phyloP scores from a whole-genome alignment of 2,329 filamentous ascomycete genomes.

The Stachybotrys elegans region DNA sequence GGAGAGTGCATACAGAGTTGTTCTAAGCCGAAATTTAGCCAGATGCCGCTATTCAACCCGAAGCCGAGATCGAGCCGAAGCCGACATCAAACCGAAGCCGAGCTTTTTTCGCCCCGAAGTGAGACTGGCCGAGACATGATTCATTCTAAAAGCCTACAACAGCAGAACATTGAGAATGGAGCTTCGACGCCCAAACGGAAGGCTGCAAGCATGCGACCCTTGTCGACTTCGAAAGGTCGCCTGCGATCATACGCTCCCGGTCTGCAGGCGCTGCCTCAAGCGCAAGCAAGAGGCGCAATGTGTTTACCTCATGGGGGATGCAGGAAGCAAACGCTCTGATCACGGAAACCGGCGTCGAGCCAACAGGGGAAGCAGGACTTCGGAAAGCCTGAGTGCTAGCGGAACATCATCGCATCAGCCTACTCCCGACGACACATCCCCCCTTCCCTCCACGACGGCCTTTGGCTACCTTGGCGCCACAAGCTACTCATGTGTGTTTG shows the following conservation, averaged over 20 bases:
- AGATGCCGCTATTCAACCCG: too few species aligned
- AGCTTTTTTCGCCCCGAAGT: not conserved
- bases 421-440: not conserved
- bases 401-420: too few species aligned
- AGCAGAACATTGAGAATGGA: too few species aligned
- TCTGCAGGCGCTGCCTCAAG: conserved; percentile 31
- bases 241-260: conserved; percentile 32
- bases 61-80: too few species aligned
- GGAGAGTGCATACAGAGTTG: too few species aligned
- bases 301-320: conserved; percentile 21
- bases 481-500: not conserved
- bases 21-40: too few species aligned
- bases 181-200: conserved; percentile 21
- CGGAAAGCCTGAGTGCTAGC: too few species aligned
- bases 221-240: conserved; percentile 34
- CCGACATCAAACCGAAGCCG: not conserved
- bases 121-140: not conserved
- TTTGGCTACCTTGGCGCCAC: not conserved
- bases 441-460: not conserved
- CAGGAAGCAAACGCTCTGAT: too few species aligned
- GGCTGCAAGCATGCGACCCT: conserved; percentile 21
- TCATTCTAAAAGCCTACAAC: not conserved
- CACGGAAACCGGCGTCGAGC: too few species aligned
- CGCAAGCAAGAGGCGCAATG: conserved; percentile 24
- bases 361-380: too few species aligned